These are phyloP conservation scores for Aureobasidium sp. DNA, from an alignment of 2,329 filamentous ascomycete genomes.

Conservation along the genomic window DNA sequence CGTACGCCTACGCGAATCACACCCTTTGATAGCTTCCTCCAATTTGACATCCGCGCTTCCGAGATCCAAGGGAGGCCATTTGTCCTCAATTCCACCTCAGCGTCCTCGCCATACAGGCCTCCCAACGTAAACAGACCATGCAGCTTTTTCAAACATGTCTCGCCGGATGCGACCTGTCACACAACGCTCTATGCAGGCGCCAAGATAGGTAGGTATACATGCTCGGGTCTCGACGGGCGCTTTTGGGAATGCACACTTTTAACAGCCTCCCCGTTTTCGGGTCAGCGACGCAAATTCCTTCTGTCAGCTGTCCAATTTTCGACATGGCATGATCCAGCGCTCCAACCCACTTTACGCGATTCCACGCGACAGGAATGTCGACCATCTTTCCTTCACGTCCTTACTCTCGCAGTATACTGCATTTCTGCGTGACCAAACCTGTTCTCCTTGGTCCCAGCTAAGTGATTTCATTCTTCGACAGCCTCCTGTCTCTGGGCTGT, in stretches of 20 bases:
- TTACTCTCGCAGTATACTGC: constrained; percentile 2
- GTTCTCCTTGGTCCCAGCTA: constrained; percentile 3
- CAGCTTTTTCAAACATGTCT: neutral
- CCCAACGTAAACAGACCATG: neutral
- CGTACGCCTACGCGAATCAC: constrained; percentile 5
- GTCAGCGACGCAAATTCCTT: constrained; percentile 2
- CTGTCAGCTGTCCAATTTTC: constrained; percentile 2
- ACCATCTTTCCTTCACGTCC: constrained; percentile 3
- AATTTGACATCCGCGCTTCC: constrained; percentile 12
- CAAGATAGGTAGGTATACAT: neutral
- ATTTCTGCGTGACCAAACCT: constrained; percentile 10
- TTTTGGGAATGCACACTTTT: neutral
- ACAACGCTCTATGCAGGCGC: neutral
- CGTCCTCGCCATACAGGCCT: neutral
- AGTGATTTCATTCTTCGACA: constrained; percentile 7
- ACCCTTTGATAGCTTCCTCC: neutral
- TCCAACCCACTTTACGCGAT: constrained; percentile 2
- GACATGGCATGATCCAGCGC: neutral
- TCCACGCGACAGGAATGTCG: constrained; percentile 11
- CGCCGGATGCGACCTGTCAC: neutral
- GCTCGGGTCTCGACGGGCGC: neutral
- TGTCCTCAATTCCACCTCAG: constrained; percentile 5
- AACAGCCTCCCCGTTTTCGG: constrained; percentile 9
- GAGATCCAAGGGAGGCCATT: neutral
- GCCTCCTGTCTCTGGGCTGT: neutral